Percentiles rank a stretch among this genome's conserved stretches.
Conservation (phyloP, 192 early-diverging fungal genomes). For the Kickxella alabastrina region DNA sequence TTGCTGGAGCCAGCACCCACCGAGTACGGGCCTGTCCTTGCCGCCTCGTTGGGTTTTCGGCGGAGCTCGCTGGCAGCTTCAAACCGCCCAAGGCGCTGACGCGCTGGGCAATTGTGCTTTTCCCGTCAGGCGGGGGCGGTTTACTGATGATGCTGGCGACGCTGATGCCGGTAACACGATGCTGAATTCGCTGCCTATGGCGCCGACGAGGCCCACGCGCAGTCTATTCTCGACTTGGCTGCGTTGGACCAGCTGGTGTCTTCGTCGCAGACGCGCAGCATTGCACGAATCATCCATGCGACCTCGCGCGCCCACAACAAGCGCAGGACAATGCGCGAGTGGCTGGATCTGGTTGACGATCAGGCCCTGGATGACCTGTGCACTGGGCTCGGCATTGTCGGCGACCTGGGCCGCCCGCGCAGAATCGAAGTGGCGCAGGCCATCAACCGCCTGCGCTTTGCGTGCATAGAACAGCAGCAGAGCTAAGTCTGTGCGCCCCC, state of each 20-base stretch:
- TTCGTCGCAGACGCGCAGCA: constrained; percentile 51
- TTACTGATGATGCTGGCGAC: too few relatives aligned
- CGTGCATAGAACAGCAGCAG: constrained; percentile 1
- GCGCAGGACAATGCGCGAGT: constrained; percentile 24
- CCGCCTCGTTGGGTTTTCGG: constrained; percentile 14
- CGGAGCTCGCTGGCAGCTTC: constrained; percentile 7
- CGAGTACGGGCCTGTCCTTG: constrained; percentile 13
- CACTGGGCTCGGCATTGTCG: constrained; percentile 10
- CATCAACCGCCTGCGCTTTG: constrained; percentile 45
- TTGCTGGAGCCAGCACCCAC: constrained; percentile 6
- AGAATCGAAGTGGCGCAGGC: constrained; percentile 51
- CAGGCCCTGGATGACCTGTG: constrained; percentile 29
- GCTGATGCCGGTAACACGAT: too few relatives aligned
- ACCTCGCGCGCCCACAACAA: constrained; percentile 5
- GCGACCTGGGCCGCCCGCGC: constrained; percentile 51
- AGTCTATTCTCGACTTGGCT: constrained; percentile 45
- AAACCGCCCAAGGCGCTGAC: constrained; percentile 36
- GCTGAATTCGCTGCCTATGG: too few relatives aligned
- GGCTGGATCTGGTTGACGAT: constrained; percentile 26
- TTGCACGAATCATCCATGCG: constrained; percentile 35
- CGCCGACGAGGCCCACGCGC: background rate
- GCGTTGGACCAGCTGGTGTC: constrained; percentile 55
- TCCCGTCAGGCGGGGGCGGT: constrained; percentile 1
- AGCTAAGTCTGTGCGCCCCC: too few relatives aligned
- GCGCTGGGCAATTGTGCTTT: constrained; percentile 30